Evolutionary conservation across 2,329 filamentous ascomycete species (phyloP), one percentile per base, ranked within the genome.

Genomic region (Neoarthrinium moseri): DNA sequence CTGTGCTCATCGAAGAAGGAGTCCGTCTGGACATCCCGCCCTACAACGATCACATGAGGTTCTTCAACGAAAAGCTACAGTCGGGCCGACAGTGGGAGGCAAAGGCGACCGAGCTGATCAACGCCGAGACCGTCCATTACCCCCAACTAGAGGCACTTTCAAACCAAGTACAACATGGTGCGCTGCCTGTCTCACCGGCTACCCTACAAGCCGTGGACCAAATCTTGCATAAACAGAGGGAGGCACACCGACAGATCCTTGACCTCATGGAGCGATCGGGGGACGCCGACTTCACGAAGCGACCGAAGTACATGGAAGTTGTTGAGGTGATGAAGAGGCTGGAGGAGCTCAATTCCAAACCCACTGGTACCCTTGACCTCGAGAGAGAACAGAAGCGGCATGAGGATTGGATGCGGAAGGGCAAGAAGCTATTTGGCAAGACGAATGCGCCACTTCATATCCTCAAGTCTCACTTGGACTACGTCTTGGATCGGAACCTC

Each of bases 371-470:
- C 0, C 79, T 95, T 26, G 94, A 99, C 58, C 79, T 99, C 4
- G 94, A 99, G 62, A 91, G 90, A 53, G 91, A 97, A 64, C 87
- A 94, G 54, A 95, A 94, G 62, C 84, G 89, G 6, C 94, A 97
- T 55, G 94, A 99, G 63, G 94, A 99, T 65, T 99, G 94, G 94
- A 99, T 99, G 92, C 82, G 94, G 24, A 90, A 90, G 59, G 94
- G 94, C 41, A 99, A 99, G 71, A 96, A 96, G 65, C 71, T 99
- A 0, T 99, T 99, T 61, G 94, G 94, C 43, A 99, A 99, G 67
- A 94, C 94, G 1, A 99, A 99, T 62, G 94, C 94, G 2, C 94
- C 94, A 1, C 74, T 99, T 11, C 94, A 99, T 65, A 99, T 99
- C 53, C 77, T 99, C 22, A 94, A 92, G 60, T 87, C 86, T 47